These are phyloP conservation scores for Coniochaeta sp. DNA, from an alignment of 2,329 filamentous ascomycete genomes.

Conservation along the genomic window DNA sequence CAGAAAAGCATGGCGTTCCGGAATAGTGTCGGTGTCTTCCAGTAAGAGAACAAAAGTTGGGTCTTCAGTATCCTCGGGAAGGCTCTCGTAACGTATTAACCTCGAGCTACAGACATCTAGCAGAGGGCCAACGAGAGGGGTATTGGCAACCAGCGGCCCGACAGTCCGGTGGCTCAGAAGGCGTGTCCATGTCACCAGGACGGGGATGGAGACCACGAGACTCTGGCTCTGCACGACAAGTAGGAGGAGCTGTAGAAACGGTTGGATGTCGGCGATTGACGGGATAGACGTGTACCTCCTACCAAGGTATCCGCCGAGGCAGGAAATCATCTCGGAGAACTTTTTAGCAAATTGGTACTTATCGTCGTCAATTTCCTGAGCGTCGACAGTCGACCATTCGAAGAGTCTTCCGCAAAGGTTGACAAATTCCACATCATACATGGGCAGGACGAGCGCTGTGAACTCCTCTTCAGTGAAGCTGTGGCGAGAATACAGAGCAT, in stretches of 20 bases:
- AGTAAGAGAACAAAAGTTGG: slow-evolving; percentile 74
- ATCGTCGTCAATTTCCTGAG: slow-evolving; percentile 79
- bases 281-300: slow-evolving; percentile 64
- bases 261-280: slow-evolving; percentile 55
- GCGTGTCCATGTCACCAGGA: slow-evolving; percentile 83
- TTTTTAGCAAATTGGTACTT: slow-evolving; percentile 93
- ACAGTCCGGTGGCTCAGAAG: slow-evolving; percentile 68
- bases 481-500: slow-evolving; percentile 69
- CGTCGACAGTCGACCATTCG: slow-evolving; percentile 71
- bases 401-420: slow-evolving; percentile 66
- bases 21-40: slow-evolving; percentile 91
- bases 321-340: slow-evolving; percentile 86
- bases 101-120: slow-evolving; percentile 77
- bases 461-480: slow-evolving; percentile 75
- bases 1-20: slow-evolving; percentile 89
- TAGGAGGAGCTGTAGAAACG: slow-evolving; percentile 73
- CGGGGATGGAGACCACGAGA: slow-evolving; percentile 85
- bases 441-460: slow-evolving; percentile 65
- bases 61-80: slow-evolving; percentile 76
- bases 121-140: slow-evolving; percentile 64
- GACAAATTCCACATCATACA: slow-evolving; percentile 68
- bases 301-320: slow-evolving; percentile 76
- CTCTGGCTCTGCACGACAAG: slow-evolving; percentile 77
- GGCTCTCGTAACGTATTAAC: slow-evolving; percentile 77
- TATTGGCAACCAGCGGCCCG: slow-evolving; percentile 52